phyloP scores from a whole-genome alignment of 257 asterid genomes.

The Paraleonurus japonicus region DNA sequence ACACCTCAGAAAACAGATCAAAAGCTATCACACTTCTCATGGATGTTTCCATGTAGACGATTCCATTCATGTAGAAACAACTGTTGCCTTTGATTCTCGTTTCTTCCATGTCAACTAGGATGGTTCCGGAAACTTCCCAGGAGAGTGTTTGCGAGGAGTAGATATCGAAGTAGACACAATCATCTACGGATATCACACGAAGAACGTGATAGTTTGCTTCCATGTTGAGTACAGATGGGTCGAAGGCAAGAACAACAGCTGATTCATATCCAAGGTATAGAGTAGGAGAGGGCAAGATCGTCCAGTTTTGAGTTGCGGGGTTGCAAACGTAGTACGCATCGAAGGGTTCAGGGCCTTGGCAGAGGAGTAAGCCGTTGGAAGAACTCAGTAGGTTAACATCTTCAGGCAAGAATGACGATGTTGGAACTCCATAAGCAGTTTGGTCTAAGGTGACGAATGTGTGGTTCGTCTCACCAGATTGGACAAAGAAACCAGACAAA shows the following conservation, averaged over 20 bases:
- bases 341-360: neutral
- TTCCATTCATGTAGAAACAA: constrained; percentile 42
- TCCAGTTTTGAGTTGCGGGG: constrained; percentile 41
- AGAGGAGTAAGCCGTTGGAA: constrained; percentile 43
- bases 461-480: neutral
- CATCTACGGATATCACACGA: constrained; percentile 29
- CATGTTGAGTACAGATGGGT: constrained; percentile 35
- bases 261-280: constrained; percentile 30
- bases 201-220: constrained; percentile 33
- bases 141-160: constrained; percentile 36
- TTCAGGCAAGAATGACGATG: constrained; percentile 33
- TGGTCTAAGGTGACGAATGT: constrained; percentile 26
- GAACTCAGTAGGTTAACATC: constrained; percentile 25
- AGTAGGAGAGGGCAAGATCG: constrained; percentile 32
- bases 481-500: constrained; percentile 46
- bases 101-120: constrained; percentile 23
- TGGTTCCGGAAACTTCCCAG: constrained; percentile 28
- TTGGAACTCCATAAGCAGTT: constrained; percentile 40
- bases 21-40: constrained; percentile 35
- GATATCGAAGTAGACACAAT: constrained; percentile 33
- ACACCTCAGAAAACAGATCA: constrained; percentile 22
- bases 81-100: constrained; percentile 14
- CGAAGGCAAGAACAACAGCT: constrained; percentile 44
- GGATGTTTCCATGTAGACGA: constrained; percentile 44
- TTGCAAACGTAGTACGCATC: constrained; percentile 42